Conservation (phyloP, 108 stramenopile genomes). For the Cyclotella baltica region DNA sequence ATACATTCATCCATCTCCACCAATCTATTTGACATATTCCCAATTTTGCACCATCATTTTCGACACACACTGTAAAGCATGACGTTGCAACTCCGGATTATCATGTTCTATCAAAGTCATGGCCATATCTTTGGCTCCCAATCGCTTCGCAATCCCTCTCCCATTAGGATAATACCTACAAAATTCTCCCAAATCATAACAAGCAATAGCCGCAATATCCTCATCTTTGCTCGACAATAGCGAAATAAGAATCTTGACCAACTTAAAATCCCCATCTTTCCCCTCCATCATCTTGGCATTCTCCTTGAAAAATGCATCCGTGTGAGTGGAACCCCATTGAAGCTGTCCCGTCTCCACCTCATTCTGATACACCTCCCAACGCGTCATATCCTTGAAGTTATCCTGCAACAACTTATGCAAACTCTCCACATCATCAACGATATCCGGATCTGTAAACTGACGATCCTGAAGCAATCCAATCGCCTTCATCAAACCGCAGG, state of each 20-base stretch:
- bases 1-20: background rate
- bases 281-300: conserved; percentile 74
- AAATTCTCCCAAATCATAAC: conserved; percentile 95
- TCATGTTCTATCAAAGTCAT: conserved; percentile 89
- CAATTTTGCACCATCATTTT: conserved; percentile 91
- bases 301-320: conserved; percentile 85
- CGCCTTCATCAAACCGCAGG: conserved; percentile 70
- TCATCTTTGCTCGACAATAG: conserved; percentile 70
- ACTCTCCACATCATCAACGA: conserved; percentile 71
- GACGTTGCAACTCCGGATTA: conserved; percentile 83
- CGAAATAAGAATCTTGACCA: conserved; percentile 75
- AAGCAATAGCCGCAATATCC: conserved; percentile 87
- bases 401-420: conserved; percentile 67
- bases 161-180: conserved; percentile 94
- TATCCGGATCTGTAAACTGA: conserved; percentile 88
- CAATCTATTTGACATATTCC: conserved; percentile 56
- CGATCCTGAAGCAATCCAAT: conserved; percentile 63
- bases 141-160: conserved; percentile 67
- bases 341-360: conserved; percentile 86
- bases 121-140: conserved; percentile 88
- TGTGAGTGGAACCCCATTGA: conserved; percentile 90
- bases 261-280: conserved; percentile 62
- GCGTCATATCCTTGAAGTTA: conserved; percentile 83
- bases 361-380: conserved; percentile 83
- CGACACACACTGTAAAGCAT: conserved; percentile 91